phyloP scores from a whole-genome alignment of 1,284 basidiomycete species.

The Pulchroboletus neoregius region DNA sequence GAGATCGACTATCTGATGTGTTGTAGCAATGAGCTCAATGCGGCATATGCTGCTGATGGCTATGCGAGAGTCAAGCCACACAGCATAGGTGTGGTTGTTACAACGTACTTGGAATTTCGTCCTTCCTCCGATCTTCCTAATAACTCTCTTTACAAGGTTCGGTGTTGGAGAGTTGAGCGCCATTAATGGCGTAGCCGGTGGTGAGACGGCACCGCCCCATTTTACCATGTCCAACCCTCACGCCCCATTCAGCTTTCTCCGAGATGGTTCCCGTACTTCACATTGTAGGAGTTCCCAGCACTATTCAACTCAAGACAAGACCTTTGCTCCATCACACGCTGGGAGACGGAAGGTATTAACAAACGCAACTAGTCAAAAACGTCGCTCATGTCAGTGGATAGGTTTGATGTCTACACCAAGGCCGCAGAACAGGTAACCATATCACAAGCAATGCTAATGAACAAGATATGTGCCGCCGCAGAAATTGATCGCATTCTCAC shows the following conservation, averaged over 20 bases:
- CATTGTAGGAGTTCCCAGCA: conserved; percentile 85
- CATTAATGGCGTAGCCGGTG: conserved; percentile 76
- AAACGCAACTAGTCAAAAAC: neutral
- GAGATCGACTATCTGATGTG: conserved; percentile 1
- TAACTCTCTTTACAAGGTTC: conserved; percentile 53
- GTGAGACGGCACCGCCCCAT: conserved; percentile 30
- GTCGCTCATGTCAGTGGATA: conserved; percentile 24
- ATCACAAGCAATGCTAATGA: conserved; percentile 60
- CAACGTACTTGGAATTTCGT: conserved; percentile 50
- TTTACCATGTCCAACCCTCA: neutral
- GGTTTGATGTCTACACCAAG: conserved; percentile 75
- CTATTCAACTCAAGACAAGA: conserved; percentile 62
- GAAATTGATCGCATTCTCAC: conserved; percentile 82
- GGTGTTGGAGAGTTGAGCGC: conserved; percentile 89
- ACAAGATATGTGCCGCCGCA: conserved; percentile 51
- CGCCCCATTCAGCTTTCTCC: conserved; percentile 55
- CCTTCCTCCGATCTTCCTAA: conserved; percentile 1
- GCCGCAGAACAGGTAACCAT: conserved; percentile 76
- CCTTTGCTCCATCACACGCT: conserved; percentile 84
- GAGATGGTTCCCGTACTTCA: conserved; percentile 93
- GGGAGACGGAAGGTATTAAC: conserved; percentile 66
- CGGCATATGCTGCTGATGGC: conserved; percentile 91
- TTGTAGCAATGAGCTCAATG: conserved; percentile 79
- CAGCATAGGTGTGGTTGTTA: conserved; percentile 69
- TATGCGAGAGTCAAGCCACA: conserved; percentile 83